These are phyloP conservation scores for Lecanosticta acicola DNA, from an alignment of 2,329 filamentous ascomycete genomes.

Conservation along the genomic window DNA sequence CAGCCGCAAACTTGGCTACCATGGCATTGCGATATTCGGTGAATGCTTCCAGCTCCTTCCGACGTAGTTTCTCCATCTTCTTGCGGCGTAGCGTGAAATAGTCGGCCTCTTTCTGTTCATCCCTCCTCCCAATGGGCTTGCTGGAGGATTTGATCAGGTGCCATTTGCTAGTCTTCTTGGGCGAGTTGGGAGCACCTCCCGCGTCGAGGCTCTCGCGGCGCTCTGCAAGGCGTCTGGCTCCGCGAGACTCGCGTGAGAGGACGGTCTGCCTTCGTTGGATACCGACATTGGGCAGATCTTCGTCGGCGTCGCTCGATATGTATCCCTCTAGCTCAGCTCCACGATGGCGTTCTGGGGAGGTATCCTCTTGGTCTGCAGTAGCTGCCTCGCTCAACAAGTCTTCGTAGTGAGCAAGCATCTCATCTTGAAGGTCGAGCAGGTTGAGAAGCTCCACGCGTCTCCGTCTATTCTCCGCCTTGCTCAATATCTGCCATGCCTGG, in stretches of 20 bases:
- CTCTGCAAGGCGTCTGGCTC: constrained; percentile 12
- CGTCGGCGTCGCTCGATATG: constrained; percentile 32
- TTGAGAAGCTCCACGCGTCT: constrained; percentile 27
- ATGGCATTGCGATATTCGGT: constrained; percentile 29
- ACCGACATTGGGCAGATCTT: constrained; percentile 27
- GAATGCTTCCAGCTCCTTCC: constrained; percentile 29
- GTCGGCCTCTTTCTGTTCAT: constrained; percentile 17
- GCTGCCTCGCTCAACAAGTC: constrained; percentile 20
- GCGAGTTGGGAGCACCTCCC: constrained; percentile 13
- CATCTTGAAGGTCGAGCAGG: constrained; percentile 28
- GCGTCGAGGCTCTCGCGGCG: constrained; percentile 7
- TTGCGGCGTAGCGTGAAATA: constrained; percentile 26
- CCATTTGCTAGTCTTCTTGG: constrained; percentile 15
- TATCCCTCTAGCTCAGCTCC: constrained; percentile 23
- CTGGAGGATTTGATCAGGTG: constrained; percentile 2
- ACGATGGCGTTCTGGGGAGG: constrained; percentile 13
- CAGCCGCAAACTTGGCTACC: constrained; percentile 29
- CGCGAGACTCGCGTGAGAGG: constrained; percentile 14
- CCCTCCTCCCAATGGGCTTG: constrained; percentile 7
- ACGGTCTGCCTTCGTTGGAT: constrained; percentile 22
- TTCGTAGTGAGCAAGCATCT: constrained; percentile 21
- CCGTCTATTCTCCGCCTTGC: constrained; percentile 25
- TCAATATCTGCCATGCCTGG: constrained; percentile 28
- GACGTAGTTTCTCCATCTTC: constrained; percentile 29
- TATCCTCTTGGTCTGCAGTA: constrained; percentile 10